Base-by-base conservation (phyloP, 2,329 filamentous ascomycete genomes). In the Phoma sp. region DNA sequence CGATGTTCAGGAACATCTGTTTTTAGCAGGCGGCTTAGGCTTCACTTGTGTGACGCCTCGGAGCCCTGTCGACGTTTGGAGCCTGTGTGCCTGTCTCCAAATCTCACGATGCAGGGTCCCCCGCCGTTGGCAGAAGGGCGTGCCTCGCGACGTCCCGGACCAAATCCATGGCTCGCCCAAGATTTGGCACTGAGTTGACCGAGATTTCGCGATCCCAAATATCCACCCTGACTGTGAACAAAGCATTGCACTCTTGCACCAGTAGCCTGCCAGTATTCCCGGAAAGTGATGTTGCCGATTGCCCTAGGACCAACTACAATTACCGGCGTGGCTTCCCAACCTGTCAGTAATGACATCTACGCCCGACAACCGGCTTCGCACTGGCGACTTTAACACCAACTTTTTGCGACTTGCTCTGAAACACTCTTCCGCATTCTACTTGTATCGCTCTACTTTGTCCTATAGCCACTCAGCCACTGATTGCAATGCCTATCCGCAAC, bases 401-500 rank as follows among this genome's bases (percentile, higher is more conserved):
- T 55, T 50, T 56, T 60, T 50, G 47, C 59, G 4, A 9, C 32
- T 33, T 33, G 10, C 51, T 55, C 65, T 42, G 52, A 55, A 55
- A 55, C 46, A 49, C 58, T 56, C 18, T 18, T 18, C 62, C 55
- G 48, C 60, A 44, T 52, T 53, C 33, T 45, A 43, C 50, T 57
- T 58, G 51, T 58, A 61, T 52, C 56, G 54, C 56, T 52, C 42
- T 64, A 44, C 57, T 45, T 47, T 52, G 42, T 51, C 55, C 47
- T 18, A 18, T 18, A 18, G 18, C 18, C 2, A 18, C 18, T 38
- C 51, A 47, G 54, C 57, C 44, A 50, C 43, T 44, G 50, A 47
- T 50, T 52, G 55, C 51, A 46, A 77, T 77, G 74, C 74, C 75
- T 57, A 73, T 77, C 47, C 75, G 75, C 62, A 77, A 77, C 52